Evolutionary conservation across 495 filamentous ascomycete genomes (phyloP).

Genomic region (Aspergillus leporis): DNA sequence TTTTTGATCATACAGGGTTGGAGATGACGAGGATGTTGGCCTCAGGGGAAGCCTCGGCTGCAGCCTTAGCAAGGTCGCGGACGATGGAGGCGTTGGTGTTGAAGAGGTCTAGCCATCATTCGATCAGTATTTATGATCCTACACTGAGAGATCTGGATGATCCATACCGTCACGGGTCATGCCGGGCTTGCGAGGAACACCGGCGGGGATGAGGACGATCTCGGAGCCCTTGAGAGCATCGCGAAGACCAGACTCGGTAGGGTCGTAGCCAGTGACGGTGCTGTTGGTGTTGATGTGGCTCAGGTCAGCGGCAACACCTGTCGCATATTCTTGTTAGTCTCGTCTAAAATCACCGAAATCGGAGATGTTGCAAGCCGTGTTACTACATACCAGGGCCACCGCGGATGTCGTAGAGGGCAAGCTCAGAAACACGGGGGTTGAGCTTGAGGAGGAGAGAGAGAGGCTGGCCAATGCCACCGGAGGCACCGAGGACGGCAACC

Average conservation of each 20-base stretch:
- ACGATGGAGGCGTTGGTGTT: slow-evolving; percentile 99
- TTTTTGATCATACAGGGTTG: slow-evolving; percentile 69
- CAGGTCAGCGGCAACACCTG: slow-evolving; percentile 97
- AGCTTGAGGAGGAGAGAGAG: slow-evolving; percentile 96
- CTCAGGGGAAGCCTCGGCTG: slow-evolving; percentile 82
- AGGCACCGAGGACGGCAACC: slow-evolving; percentile 93
- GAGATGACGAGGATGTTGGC: slow-evolving; percentile 97
- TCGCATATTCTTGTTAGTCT: neutral
- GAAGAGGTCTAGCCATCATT: slow-evolving; percentile 72
- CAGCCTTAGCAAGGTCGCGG: slow-evolving; percentile 95
- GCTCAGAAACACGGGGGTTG: slow-evolving; percentile 88
- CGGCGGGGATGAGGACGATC: slow-evolving; percentile 95
- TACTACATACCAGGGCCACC: slow-evolving; percentile 77
- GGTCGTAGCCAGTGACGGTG: slow-evolving; percentile 84
- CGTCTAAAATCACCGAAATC: neutral
- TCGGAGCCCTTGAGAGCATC: slow-evolving; percentile 80
- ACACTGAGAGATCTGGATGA: neutral
- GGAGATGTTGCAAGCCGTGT: slow-evolving; percentile 7
- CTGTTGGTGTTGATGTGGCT: slow-evolving; percentile 99
- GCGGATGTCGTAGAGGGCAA: slow-evolving; percentile 96
- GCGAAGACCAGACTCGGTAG: slow-evolving; percentile 71
- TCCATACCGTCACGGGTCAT: slow-evolving; percentile 90
- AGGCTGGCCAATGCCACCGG: slow-evolving; percentile 97
- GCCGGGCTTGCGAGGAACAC: slow-evolving; percentile 98
- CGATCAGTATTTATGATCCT: neutral